Conservation (phyloP, 2,329 filamentous ascomycete genomes). For the Phaeophleospora eucalypticola region DNA sequence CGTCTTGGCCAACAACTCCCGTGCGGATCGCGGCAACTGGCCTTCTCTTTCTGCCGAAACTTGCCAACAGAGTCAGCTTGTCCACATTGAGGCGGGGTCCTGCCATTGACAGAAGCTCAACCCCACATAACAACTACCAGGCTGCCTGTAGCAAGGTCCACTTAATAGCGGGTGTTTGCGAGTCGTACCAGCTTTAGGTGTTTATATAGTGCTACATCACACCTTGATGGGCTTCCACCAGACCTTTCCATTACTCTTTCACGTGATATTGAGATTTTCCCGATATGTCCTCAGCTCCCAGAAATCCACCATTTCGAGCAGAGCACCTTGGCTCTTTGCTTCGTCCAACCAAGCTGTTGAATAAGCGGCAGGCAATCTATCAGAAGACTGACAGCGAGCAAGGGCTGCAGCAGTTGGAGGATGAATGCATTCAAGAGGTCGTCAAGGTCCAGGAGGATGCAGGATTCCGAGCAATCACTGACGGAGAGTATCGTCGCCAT, state of each 20-base stretch:
- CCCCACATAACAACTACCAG: neutral
- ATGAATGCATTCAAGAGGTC: constrained; percentile 29
- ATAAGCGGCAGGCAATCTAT: constrained; percentile 51
- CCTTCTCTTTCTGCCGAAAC: constrained; percentile 1
- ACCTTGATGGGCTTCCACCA: too few relatives aligned
- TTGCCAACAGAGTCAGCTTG: too few relatives aligned
- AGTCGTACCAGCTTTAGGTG: too few relatives aligned
- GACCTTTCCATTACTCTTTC: too few relatives aligned
- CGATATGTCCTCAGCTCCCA: constrained; percentile 28
- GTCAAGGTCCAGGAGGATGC: constrained; percentile 29
- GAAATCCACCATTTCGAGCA: constrained; percentile 60
- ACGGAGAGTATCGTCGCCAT: constrained; percentile 31
- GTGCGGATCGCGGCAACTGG: constrained; percentile 4
- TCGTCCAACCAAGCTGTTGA: constrained; percentile 58
- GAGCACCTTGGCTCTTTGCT: constrained; percentile 70
- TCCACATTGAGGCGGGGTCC: neutral
- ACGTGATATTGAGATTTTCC: neutral
- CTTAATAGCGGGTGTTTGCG: too few relatives aligned
- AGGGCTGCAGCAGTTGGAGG: constrained; percentile 24
- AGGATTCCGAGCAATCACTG: constrained; percentile 28
- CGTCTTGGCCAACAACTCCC: neutral
- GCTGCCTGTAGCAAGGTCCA: too few relatives aligned
- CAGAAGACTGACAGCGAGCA: constrained; percentile 22
- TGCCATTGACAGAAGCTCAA: neutral
- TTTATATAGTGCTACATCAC: too few relatives aligned